These are phyloP conservation scores for Physaria fendleri DNA, from an alignment of 345 rosid species.

Conservation along the genomic window DNA sequence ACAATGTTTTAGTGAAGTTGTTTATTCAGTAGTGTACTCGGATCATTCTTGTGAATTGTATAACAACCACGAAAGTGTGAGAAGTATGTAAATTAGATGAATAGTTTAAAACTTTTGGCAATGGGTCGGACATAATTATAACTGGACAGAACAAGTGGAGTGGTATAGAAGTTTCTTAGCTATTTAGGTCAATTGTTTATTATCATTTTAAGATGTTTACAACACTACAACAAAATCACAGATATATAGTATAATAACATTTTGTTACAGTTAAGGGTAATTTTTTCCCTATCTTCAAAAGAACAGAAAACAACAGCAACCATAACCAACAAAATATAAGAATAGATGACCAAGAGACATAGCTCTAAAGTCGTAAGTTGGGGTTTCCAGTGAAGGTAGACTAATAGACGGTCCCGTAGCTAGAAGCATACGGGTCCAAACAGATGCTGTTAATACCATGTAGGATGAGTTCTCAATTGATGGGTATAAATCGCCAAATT, in stretches of 20 bases:
- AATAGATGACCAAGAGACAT: too few relatives aligned
- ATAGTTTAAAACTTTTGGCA: background rate
- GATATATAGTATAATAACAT: background rate
- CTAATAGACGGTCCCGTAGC: too few relatives aligned
- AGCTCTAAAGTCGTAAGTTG: too few relatives aligned
- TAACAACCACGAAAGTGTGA: background rate
- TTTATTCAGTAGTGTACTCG: background rate
- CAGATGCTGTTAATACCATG: too few relatives aligned
- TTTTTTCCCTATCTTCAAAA: too few relatives aligned
- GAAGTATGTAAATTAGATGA: background rate
- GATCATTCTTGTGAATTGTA: slow-evolving; percentile 6
- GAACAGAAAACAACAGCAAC: too few relatives aligned
- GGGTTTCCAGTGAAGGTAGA: too few relatives aligned
- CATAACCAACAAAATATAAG: too few relatives aligned
- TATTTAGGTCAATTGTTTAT: background rate
- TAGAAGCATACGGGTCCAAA: too few relatives aligned
- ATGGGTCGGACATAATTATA: slow-evolving; percentile 21
- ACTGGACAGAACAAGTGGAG: slow-evolving; percentile 23
- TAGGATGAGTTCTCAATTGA: too few relatives aligned
- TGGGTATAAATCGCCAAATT: too few relatives aligned
- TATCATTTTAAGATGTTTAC: background rate
- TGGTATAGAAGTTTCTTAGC: slow-evolving; percentile 6
- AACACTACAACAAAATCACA: background rate
- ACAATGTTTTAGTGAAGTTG: background rate
- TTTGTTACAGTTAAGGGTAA: too few relatives aligned